phyloP scores from a whole-genome alignment of 2,329 filamentous ascomycete species.

The Colletotrichum tropicicola region DNA sequence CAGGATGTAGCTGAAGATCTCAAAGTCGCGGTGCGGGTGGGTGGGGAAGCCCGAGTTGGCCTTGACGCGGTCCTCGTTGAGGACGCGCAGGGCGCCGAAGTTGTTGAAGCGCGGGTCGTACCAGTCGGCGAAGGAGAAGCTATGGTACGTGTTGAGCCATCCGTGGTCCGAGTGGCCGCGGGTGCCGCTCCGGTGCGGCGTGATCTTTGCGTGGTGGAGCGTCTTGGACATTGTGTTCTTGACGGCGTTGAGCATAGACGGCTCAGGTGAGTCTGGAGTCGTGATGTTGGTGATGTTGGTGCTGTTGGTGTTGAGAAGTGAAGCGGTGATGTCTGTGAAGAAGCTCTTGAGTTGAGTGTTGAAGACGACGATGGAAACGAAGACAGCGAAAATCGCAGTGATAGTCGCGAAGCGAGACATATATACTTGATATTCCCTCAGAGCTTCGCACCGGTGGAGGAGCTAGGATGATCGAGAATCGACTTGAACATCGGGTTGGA shows the following conservation, averaged over 20 bases:
- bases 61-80: slow-evolving; percentile 88
- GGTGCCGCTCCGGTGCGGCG: slow-evolving; percentile 74
- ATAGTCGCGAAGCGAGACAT: slow-evolving; percentile 46
- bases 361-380: slow-evolving; percentile 47
- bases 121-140: slow-evolving; percentile 82
- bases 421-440: slow-evolving; percentile 40
- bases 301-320: slow-evolving; percentile 31
- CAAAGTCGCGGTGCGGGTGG: slow-evolving; percentile 85
- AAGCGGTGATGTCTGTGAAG: slow-evolving; percentile 34
- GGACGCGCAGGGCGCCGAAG: slow-evolving; percentile 82
- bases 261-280: slow-evolving; percentile 15
- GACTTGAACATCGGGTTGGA: neutral
- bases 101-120: slow-evolving; percentile 72
- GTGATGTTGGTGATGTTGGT: slow-evolving; percentile 26
- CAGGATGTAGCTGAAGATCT: slow-evolving; percentile 92
- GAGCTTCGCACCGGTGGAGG: neutral
- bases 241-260: slow-evolving; percentile 44
- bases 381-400: slow-evolving; percentile 45
- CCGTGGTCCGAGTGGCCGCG: slow-evolving; percentile 84
- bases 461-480: slow-evolving; percentile 29
- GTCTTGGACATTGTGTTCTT: slow-evolving; percentile 68
- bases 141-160: slow-evolving; percentile 89
- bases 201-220: slow-evolving; percentile 75
- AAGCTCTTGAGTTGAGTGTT: slow-evolving; percentile 36
- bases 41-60: slow-evolving; percentile 82